Evolutionary conservation across 148 eudicot species (phyloP), one percentile per base, ranked within the genome.

Genomic region (Polygonum aviculare): DNA sequence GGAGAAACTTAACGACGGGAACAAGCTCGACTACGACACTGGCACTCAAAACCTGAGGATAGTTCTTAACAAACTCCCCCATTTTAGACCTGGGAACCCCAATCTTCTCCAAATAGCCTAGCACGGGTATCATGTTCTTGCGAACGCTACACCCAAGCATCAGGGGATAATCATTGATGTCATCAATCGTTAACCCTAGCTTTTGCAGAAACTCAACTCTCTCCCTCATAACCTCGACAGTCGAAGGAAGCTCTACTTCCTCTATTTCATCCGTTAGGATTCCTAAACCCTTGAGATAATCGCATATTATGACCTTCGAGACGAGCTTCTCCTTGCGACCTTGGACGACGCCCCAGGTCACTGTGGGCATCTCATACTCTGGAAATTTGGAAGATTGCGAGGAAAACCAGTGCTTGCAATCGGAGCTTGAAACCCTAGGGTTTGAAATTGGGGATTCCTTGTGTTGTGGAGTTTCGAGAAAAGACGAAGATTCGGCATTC

Each of bases 271-370:
- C 97, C 40, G 98, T 90, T 7, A 92, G 15, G 2, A 95, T 85
- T 2, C 98, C 98, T 14, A 95, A 73, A 75, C 86, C 82, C 82
- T 92, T 94, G 51, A 92, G 83, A 82, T 86, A 94, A 86, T 94
- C 98, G 81, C 91, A 92, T 8, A 95, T 88, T 14, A 95, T 92
- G 0, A 95, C 98, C 62, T 88, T 82, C 2, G 97, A 92, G 1
- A 95, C 97, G 1, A 95, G 91, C 75, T 86, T 87, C 72, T 95
- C 98, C 81, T 90, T 95, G 1, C 94, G 82, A 54, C 98, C 98
- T 80, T 89, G 97, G 73, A 95, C 90, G 26, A 90, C 88, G n/a
- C 97, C 98, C 97, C 98, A 95, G 1, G 98, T 95, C 8, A 95
- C 97, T 0, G 97, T 77, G 0, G 98, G 98, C 97, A 95, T 95